phyloP scores from a whole-genome alignment of 148 eudicot species.

The Vaccinium darrowii region DNA sequence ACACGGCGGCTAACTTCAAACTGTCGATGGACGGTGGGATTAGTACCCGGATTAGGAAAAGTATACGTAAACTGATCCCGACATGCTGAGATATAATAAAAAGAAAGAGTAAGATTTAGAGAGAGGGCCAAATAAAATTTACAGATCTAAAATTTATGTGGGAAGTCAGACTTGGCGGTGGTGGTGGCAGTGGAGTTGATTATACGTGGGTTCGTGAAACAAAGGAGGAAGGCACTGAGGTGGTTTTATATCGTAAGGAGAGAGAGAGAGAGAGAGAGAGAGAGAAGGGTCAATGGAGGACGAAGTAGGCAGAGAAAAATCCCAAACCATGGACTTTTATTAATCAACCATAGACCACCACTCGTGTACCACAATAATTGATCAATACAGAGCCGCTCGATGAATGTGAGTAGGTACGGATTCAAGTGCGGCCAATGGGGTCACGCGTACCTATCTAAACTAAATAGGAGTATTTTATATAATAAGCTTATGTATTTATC shows the following conservation, averaged over 20 bases:
- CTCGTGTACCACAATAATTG: not conserved
- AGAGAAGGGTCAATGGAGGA: not conserved
- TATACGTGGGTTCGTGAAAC: not conserved
- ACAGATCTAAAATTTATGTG: not conserved
- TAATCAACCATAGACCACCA: not conserved
- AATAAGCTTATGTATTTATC: too few relatives aligned
- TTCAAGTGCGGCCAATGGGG: too few relatives aligned
- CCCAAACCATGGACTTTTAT: not conserved
- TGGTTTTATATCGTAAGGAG: not conserved
- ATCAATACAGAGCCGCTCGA: too few relatives aligned
- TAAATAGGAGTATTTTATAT: too few relatives aligned
- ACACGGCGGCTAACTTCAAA: not conserved
- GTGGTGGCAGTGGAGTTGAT: not conserved
- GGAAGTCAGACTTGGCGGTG: not conserved
- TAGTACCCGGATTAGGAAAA: too few relatives aligned
- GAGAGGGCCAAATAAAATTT: not conserved
- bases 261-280: not conserved
- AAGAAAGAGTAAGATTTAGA: too few relatives aligned
- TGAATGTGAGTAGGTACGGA: too few relatives aligned
- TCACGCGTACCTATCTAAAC: too few relatives aligned
- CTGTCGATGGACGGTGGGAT: too few relatives aligned
- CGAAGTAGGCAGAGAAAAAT: not conserved
- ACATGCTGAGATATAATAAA: too few relatives aligned
- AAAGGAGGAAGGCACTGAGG: not conserved
- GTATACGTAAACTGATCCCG: too few relatives aligned